These are phyloP conservation scores for Pythium chondricola DNA, from an alignment of 352 stramenopile species.

Conservation along the genomic window DNA sequence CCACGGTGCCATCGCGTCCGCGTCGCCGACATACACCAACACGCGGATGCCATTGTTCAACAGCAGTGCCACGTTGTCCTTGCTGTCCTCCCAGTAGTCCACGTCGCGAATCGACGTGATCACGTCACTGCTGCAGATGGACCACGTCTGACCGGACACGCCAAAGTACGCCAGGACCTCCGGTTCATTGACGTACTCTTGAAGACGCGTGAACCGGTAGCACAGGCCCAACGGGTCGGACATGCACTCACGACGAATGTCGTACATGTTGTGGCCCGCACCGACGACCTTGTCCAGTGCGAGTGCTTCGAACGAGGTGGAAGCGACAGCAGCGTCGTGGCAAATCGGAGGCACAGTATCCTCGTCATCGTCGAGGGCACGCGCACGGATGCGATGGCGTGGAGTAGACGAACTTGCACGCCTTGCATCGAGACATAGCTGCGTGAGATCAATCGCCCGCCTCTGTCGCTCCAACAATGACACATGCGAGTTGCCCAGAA, in stretches of 20 bases:
- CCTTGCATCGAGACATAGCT: conserved; percentile 1
- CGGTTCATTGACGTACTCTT: conserved; percentile 51
- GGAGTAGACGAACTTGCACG: too few relatives aligned
- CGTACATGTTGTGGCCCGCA: conserved; percentile 55
- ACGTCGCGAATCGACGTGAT: conserved; percentile 12
- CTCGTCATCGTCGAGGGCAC: conserved; percentile 3
- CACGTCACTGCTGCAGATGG: conserved; percentile 34
- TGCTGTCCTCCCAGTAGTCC: conserved; percentile 57
- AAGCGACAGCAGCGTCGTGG: conserved; percentile 13
- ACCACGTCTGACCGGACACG: conserved; percentile 27
- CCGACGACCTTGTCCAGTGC: conserved; percentile 8
- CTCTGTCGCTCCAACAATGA: neutral
- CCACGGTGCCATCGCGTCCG: conserved; percentile 68
- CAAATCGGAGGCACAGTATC: conserved; percentile 14
- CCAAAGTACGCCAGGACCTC: conserved; percentile 39
- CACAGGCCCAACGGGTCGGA: conserved; percentile 36
- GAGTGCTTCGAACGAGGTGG: conserved; percentile 13
- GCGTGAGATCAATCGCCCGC: neutral
- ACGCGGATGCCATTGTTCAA: conserved; percentile 58
- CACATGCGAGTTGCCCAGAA: conserved; percentile 18
- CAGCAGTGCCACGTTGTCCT: conserved; percentile 35
- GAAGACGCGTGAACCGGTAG: conserved; percentile 54
- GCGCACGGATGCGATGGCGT: conserved; percentile 2
- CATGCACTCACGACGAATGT: conserved; percentile 53
- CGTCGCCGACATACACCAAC: conserved; percentile 63